Evolutionary conservation across 129 eudicot species (phyloP), one percentile per base, ranked within the genome.

Genomic region (Arctium minus): DNA sequence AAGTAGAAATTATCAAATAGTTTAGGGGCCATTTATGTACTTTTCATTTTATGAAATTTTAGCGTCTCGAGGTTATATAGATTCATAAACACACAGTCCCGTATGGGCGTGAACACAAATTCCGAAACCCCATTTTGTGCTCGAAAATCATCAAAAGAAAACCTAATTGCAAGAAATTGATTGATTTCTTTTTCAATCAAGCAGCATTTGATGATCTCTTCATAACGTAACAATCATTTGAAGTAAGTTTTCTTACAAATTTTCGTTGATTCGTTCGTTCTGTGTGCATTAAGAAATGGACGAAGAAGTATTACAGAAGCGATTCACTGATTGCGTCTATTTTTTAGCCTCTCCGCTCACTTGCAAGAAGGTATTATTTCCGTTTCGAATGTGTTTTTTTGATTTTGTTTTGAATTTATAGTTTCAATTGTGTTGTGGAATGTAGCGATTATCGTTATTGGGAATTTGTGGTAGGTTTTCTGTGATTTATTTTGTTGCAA

Each of bases 341-440:
- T 92, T 90, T 80, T 27, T 92, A 84, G 97, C 94, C 9, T 92
- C 97, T 76, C 94, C 97, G 33, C 92, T 92, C 86, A 92, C 97
- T 77, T 92, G 94, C 94, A 92, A 92, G 79, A 92, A 92, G 94
- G 97, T 88, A 68, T 30, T 3, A 6, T 13, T 65, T 78, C 39
- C 30, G 77, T 84, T 56, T 72, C 38, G 0, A 17, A 8, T 38
- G 15, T 5, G 77, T 70, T 50, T 44, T 33, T 35, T 22, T n/a
- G 22, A 15, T n/a, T 46, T 4, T 32, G 15, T 22, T 48, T 73
- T 40, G 50, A 48, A 72, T 72, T 53, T 36, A 35, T 6, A 53
- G 39, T 80, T 81, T 56, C 31, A 40, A 72, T 53, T 81, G 39
- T 37, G 79, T 56, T 56, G 18, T 4, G 44, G 74, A 72, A 81